phyloP scores from a whole-genome alignment of 805 yeast species.

The Sungouiozyma intestinalis region DNA sequence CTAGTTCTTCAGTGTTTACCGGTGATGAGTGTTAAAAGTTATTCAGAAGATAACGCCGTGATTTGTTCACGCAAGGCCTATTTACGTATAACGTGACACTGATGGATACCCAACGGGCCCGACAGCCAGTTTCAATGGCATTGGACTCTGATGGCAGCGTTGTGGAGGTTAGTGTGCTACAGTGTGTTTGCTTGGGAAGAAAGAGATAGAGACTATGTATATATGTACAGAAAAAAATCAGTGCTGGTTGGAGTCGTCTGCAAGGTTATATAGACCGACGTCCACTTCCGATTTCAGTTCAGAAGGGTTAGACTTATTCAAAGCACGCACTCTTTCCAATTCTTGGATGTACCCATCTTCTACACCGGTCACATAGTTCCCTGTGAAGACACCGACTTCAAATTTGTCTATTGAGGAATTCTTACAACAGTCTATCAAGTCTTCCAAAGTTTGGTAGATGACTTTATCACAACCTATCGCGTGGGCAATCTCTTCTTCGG shows the following conservation, averaged over 20 bases:
- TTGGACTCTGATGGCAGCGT: no score
- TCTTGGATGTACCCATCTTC: conserved; percentile 74
- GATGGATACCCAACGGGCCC: no score
- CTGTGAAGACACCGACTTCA: conserved; percentile 96
- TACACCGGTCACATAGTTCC: conserved; percentile 87
- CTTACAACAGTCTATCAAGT: conserved; percentile 70
- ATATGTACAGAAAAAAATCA: no score
- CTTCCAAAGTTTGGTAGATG: conserved; percentile 77
- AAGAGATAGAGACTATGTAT: no score
- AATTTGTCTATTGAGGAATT: conserved; percentile 41
- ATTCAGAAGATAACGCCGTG: no score
- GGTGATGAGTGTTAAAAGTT: no score
- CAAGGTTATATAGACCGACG: conserved; percentile 50
- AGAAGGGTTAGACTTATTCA: conserved; percentile 45
- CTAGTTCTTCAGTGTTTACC: no score
- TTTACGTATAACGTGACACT: no score
- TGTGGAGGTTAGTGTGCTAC: no score
- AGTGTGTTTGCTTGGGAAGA: no score
- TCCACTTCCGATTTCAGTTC: conserved; percentile 76
- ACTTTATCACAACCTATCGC: conserved; percentile 87
- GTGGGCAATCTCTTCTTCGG: conserved; percentile 63
- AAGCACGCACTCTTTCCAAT: conserved; percentile 72
- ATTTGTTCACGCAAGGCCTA: no score
- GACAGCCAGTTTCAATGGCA: no score
- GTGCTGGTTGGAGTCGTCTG: conserved; percentile 32